phyloP scores from a whole-genome alignment of 2,329 filamentous ascomycete genomes.

The Monosporascus sp. region DNA sequence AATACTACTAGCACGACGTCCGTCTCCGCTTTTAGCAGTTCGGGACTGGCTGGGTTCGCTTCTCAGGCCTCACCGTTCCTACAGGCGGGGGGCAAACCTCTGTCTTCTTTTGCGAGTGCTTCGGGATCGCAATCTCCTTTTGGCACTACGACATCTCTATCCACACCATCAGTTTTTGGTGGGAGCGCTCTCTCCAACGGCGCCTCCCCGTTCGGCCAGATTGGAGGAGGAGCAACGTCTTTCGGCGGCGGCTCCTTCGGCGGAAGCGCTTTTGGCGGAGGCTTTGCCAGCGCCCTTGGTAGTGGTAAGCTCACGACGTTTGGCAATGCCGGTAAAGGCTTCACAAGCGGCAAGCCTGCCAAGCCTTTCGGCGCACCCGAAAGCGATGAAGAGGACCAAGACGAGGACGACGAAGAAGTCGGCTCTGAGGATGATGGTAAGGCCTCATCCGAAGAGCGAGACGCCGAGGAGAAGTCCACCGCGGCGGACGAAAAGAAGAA shows the following conservation, averaged over 20 bases:
- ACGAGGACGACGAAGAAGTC: conserved; percentile 34
- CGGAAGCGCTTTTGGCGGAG: conserved; percentile 43
- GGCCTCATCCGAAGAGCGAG: conserved; percentile 33
- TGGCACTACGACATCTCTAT: conserved; percentile 28
- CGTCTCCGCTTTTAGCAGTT: conserved; percentile 59
- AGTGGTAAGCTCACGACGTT: conserved; percentile 59
- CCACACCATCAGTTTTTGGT: conserved; percentile 46
- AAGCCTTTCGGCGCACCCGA: conserved; percentile 75
- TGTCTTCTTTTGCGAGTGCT: conserved; percentile 40
- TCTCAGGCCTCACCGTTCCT: conserved; percentile 49
- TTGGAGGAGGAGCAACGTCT: conserved; percentile 18
- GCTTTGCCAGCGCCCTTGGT: conserved; percentile 33
- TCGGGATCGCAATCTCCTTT: conserved; percentile 36
- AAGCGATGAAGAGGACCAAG: conserved; percentile 43
- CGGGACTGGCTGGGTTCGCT: conserved; percentile 50
- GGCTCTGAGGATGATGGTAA: conserved; percentile 40
- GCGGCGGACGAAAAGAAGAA: conserved; percentile 53
- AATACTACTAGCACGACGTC: conserved; percentile 36
- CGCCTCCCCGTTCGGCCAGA: conserved; percentile 23
- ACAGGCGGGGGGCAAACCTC: conserved; percentile 18
- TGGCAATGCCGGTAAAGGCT: conserved; percentile 53
- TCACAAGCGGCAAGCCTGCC: conserved; percentile 54
- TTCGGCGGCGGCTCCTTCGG: conserved; percentile 44
- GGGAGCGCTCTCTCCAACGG: conserved; percentile 25
- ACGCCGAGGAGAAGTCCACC: conserved; percentile 36